Base-by-base conservation (phyloP, 306 rosid species). In the Sicyos baderoa region DNA sequence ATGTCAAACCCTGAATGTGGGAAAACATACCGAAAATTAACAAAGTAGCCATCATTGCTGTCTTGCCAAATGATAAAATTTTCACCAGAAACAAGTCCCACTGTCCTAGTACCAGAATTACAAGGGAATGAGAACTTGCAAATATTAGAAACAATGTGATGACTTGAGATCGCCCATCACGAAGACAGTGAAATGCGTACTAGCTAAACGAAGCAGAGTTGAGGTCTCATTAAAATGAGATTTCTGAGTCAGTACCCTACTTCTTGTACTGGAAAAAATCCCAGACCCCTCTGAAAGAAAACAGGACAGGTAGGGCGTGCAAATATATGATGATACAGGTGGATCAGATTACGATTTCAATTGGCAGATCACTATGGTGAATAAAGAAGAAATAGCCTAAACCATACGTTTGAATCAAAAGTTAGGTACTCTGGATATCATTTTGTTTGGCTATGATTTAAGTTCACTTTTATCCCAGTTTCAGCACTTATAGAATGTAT, bases 1-100 rank as follows among this genome's bases (percentile, higher is more conserved):
- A 94, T 59, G 79, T 74, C 75, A 94, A 78, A 80, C 99, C 99
- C 99, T 94, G 89, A n/a, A 71, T 21, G 12, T 53, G 70, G 70
- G 51, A 69, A 53, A 74, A 7, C 7, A 54, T 76, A 18, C 71
- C 55, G 63, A 64, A 73, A 48, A 49, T 35, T 17, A 56, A 44
- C 7, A 42, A 25, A 56, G 40, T 9, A 9, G 49, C 13, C 58
- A 62, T 35, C 70, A 13, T 64, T 5, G 8, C 35, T 19, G 17
- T 14, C 70, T 65, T 19, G 13, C 40, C 53, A 44, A 64, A 42
- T 42, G 70, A 42, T n/a, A n/a, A n/a, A n/a, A n/a, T n/a, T n/a
- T n/a, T n/a, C n/a, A n/a, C n/a, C n/a, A n/a, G n/a, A n/a, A n/a
- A n/a, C n/a, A n/a, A n/a, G n/a, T n/a, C n/a, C n/a, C n/a, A n/a